phyloP scores from a whole-genome alignment of 345 rosid species.

The Draba incana region DNA sequence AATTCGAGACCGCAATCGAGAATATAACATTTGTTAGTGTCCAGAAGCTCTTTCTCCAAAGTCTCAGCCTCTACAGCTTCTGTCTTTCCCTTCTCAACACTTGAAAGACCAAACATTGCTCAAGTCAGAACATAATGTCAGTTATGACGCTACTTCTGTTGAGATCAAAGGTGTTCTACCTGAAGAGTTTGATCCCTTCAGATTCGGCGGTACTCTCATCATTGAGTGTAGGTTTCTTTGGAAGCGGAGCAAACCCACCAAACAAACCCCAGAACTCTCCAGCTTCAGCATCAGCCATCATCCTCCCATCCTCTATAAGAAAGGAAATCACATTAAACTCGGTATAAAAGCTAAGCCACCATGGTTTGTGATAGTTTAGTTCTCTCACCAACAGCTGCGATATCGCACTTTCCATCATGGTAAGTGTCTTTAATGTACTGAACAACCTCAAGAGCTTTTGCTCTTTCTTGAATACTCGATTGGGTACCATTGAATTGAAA shows the following conservation, averaged over 20 bases:
- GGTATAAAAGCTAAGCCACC: conserved; percentile 3
- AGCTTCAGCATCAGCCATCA: conserved; percentile 99
- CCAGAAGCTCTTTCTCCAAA: conserved; percentile 73
- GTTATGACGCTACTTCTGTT: no score
- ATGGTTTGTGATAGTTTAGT: conserved; percentile 26
- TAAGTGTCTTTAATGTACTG: conserved; percentile 94
- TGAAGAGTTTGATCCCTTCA: conserved; percentile 56
- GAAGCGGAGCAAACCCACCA: conserved; percentile 99
- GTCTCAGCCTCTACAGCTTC: conserved; percentile 68
- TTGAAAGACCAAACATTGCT: conserved; percentile 45
- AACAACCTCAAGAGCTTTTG: conserved; percentile 97
- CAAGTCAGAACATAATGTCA: conserved; percentile 33
- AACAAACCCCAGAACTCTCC: conserved; percentile 98
- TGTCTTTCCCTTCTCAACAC: conserved; percentile 87
- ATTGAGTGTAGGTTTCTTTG: conserved; percentile 63
- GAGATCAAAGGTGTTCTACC: conserved; percentile 50
- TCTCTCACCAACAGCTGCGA: conserved; percentile 91
- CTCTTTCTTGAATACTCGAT: conserved; percentile 98
- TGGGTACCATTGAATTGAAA: conserved; percentile 97
- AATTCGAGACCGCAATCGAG: conserved; percentile 85
- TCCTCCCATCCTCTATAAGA: conserved; percentile 83
- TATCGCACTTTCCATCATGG: conserved; percentile 94
- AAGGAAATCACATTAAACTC: conserved; percentile 31
- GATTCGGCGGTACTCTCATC: conserved; percentile 56
- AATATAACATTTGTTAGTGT: conserved; percentile 80